These are phyloP conservation scores for Cardamine resedifolia DNA, from an alignment of 345 rosid genomes.

Conservation along the genomic window DNA sequence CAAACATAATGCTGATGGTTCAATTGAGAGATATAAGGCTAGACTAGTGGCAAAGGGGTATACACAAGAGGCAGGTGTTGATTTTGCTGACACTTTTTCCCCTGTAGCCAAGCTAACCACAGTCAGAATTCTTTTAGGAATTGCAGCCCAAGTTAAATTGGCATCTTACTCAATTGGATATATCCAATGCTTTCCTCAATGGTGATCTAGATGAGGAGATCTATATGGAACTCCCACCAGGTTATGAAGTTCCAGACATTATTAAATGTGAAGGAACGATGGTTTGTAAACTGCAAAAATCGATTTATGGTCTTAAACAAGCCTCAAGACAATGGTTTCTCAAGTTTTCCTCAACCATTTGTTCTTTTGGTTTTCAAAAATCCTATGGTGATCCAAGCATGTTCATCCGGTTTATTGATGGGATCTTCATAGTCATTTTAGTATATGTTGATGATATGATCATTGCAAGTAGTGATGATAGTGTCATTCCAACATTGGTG, in stretches of 20 bases:
- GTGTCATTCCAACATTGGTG: accelerated
- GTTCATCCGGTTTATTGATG: background rate
- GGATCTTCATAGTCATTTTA: background rate
- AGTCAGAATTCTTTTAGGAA: background rate
- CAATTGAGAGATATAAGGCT: background rate
- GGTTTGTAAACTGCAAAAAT: background rate
- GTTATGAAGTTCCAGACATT: background rate
- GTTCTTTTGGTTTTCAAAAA: background rate
- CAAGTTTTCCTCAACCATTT: background rate
- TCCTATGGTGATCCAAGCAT: background rate
- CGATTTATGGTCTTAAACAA: background rate
- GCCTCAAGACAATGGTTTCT: background rate
- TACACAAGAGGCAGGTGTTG: background rate
- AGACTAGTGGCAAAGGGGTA: background rate
- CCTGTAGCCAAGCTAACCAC: background rate
- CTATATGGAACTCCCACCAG: background rate
- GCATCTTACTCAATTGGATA: no score
- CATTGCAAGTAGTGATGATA: background rate
- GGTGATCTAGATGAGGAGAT: background rate
- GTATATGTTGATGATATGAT: background rate
- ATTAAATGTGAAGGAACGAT: background rate
- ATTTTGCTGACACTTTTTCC: background rate
- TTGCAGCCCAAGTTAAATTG: background rate
- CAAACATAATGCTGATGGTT: background rate
- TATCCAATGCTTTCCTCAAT: background rate